phyloP scores from a whole-genome alignment of 176 grass and related monocot genomes.

The Carex pumila region DNA sequence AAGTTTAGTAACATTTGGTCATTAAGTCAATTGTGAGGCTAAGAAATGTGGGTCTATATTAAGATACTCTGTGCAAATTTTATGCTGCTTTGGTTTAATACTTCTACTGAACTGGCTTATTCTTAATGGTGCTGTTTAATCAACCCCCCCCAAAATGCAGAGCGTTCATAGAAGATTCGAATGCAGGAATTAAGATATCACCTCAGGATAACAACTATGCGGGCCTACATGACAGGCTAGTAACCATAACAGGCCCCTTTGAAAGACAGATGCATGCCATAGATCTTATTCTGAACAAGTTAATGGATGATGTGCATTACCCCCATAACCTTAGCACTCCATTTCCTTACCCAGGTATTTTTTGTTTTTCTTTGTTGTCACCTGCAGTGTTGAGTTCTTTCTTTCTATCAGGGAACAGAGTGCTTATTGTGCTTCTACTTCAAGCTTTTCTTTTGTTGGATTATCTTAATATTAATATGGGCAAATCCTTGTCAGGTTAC shows the following conservation, averaged over 20 bases:
- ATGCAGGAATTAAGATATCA: conserved; percentile 95
- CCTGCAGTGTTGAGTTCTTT: not conserved
- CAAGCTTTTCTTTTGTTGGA: not conserved
- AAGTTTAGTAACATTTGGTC: not conserved
- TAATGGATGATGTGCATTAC: conserved; percentile 85
- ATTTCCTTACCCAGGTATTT: conserved; percentile 80
- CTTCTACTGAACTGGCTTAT: not conserved
- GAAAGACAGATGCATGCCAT: conserved; percentile 81
- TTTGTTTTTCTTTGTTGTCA: not conserved
- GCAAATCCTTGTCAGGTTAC: conserved; percentile 34
- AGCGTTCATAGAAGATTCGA: conserved; percentile 87
- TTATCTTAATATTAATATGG: not conserved
- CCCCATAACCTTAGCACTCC: conserved; percentile 78
- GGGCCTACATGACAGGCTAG: conserved; percentile 91
- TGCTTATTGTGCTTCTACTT: not conserved
- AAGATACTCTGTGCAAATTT: not conserved
- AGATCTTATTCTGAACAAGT: conserved; percentile 75
- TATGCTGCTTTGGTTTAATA: not conserved
- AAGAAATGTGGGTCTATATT: not conserved
- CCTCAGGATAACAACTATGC: conserved; percentile 87
- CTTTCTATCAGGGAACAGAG: not conserved
- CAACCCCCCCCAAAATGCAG: conserved; percentile 11
- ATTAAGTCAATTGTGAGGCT: not conserved
- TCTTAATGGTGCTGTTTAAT: not conserved
- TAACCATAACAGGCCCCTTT: conserved; percentile 83